Evolutionary conservation across 305 asterid species (phyloP), one percentile per base, ranked within the genome.

Genomic region (Rubia occidens): DNA sequence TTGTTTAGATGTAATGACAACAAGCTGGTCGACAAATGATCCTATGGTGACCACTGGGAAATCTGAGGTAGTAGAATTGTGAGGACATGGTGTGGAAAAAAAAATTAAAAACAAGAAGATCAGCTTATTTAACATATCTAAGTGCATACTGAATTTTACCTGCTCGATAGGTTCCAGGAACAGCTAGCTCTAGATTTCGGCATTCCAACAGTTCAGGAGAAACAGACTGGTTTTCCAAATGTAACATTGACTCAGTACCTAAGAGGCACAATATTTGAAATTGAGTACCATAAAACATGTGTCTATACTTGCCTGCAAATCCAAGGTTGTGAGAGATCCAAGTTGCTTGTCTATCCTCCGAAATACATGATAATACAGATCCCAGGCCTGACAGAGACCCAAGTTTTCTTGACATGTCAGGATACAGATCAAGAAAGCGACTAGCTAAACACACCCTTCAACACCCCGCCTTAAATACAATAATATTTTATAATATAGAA

Each of bases 341-440:
- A 95, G 99, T 85, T 95, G 99, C 83, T 91, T 95, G 82, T 95
- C 99, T 42, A 95, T 89, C 82, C 97, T 87, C 82, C 95, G 81
- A 79, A 95, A 95, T 69, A 91, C 99, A 82, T 91, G 96, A 83
- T 91, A 91, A 77, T 95, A 91, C 60, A 91, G 90, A 91, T 91
- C 99, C 99, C 99, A 95, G 78, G 99, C 99, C 99, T 94, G 84
- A 32, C 35, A 32, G 35, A 32, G 35, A 32, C 35, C 35, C 3
- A 32, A 32, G 35, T 29, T 32, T 32, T 32, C 35, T 32, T 32
- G 35, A 71, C 44, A 42, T 74, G 71, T 73, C 66, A 74, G 11
- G n/a, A n/a, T 29, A 29, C 32, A 29, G 32, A 29, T 29, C 32
- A 29, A 29, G 32, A 29, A 29, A 29, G 32, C 2, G 32, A 29